Evolutionary conservation across 2,329 filamentous ascomycete genomes (phyloP).

Genomic region (Neophaeococcomyces aloes): DNA sequence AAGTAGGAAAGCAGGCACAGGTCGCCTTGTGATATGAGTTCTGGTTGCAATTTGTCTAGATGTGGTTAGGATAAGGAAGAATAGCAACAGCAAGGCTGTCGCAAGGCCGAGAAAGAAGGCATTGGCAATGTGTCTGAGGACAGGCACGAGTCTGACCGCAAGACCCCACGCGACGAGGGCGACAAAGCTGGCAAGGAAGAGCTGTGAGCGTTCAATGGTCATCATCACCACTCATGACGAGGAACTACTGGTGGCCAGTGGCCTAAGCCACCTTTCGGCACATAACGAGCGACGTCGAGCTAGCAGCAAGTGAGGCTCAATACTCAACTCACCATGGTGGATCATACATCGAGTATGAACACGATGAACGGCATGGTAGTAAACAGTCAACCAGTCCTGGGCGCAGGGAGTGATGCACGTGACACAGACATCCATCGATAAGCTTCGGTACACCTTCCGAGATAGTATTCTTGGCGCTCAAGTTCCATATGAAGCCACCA

Average conservation of each 20-base stretch:
- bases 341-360: too few relatives aligned
- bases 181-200: constrained; percentile 32
- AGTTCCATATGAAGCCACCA: too few relatives aligned
- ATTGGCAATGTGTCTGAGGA: constrained; percentile 73
- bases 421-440: too few relatives aligned
- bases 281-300: not conserved
- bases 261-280: not conserved
- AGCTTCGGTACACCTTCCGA: too few relatives aligned
- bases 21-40: constrained; percentile 19
- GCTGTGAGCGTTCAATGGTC: constrained; percentile 35
- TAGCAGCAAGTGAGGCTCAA: too few relatives aligned
- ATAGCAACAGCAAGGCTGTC: constrained; percentile 44
- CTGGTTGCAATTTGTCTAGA: constrained; percentile 32
- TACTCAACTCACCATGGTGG: too few relatives aligned
- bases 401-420: too few relatives aligned
- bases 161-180: constrained; percentile 75
- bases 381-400: too few relatives aligned
- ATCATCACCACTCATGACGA: constrained; percentile 18
- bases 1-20: constrained; percentile 46
- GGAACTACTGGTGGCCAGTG: not conserved
- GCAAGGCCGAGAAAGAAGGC: constrained; percentile 64
- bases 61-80: constrained; percentile 43
- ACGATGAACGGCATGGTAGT: too few relatives aligned
- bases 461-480: too few relatives aligned
- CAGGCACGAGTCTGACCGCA: constrained; percentile 69